Percentiles rank a stretch among this genome's conserved stretches.
phyloP scores from a whole-genome alignment of 495 filamentous ascomycete genomes.

The Massariosphaeria phaeospora region DNA sequence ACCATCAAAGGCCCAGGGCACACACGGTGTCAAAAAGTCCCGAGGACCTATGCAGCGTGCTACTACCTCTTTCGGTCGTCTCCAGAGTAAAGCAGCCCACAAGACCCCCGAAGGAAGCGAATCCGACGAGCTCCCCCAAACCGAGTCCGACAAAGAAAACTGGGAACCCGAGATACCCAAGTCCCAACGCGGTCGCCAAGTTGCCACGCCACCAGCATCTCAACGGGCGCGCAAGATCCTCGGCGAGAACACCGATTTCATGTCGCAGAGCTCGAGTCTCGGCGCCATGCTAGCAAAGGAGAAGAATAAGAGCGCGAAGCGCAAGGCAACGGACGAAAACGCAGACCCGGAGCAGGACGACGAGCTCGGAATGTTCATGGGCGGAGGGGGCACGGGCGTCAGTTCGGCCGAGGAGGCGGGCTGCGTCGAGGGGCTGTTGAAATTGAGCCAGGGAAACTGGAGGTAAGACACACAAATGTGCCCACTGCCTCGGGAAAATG shows the following conservation, averaged over 20 bases:
- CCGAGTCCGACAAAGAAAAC: conserved; percentile 93
- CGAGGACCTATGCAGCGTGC: conserved; percentile 51
- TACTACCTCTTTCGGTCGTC: conserved; percentile 60
- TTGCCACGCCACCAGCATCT: conserved; percentile 2
- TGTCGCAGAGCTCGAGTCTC: conserved; percentile 28
- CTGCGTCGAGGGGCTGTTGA: conserved; percentile 32
- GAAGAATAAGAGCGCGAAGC: neutral
- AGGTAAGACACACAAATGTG: no score
- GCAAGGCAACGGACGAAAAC: neutral
- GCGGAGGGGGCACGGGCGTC: conserved; percentile 13
- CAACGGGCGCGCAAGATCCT: conserved; percentile 25
- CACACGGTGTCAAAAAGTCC: conserved; percentile 27
- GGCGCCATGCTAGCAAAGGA: conserved; percentile 24
- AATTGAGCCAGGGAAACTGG: conserved; percentile 32
- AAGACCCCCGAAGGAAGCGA: neutral
- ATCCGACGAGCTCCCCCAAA: conserved; percentile 40
- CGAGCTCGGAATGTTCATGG: conserved; percentile 29
- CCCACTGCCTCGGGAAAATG: no score
- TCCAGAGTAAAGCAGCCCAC: conserved; percentile 48
- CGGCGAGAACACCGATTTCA: conserved; percentile 31
- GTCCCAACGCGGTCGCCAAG: no score
- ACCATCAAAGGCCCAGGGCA: conserved; percentile 14
- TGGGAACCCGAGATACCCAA: conserved; percentile 56
- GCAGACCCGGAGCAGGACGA: conserved; percentile 30
- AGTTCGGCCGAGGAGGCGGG: conserved; percentile 28